These are phyloP conservation scores for Aspergillus hancockii DNA, from an alignment of 495 filamentous ascomycete genomes.

Conservation along the genomic window DNA sequence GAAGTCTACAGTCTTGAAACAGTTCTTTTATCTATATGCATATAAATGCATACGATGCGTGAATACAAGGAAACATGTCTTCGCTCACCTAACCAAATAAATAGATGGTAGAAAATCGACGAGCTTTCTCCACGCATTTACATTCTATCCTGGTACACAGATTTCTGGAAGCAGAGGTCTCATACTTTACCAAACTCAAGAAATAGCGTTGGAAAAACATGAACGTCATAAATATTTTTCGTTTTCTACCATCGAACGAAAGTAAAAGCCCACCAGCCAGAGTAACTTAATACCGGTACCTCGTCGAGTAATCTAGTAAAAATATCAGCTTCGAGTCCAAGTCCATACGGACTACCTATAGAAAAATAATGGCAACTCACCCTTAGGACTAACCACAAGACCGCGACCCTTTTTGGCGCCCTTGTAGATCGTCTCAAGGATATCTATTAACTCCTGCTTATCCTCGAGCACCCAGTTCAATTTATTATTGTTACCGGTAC, in stretches of 20 bases:
- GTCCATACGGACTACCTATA: not conserved
- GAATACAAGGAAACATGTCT: too few relatives aligned
- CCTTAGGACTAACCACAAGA: constrained; percentile 94
- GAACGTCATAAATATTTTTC: too few relatives aligned
- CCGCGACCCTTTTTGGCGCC: constrained; percentile 96
- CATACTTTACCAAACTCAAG: too few relatives aligned
- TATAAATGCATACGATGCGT: not conserved
- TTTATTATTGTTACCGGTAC: constrained; percentile 98
- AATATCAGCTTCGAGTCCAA: constrained; percentile 17
- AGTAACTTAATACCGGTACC: constrained; percentile 68
- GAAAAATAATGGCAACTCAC: constrained; percentile 26
- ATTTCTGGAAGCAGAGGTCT: too few relatives aligned
- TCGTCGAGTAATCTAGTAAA: constrained; percentile 71
- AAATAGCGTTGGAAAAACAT: too few relatives aligned
- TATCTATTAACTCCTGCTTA: constrained; percentile 98
- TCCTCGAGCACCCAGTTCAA: constrained; percentile 97
- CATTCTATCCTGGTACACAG: too few relatives aligned
- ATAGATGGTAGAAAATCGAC: too few relatives aligned
- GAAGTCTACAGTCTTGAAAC: not conserved
- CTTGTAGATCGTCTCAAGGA: constrained; percentile 96
- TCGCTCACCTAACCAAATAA: too few relatives aligned
- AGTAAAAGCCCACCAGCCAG: not conserved
- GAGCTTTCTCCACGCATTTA: too few relatives aligned
- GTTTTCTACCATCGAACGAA: too few relatives aligned
- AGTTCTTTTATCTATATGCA: not conserved